Percentiles rank a stretch among this genome's conserved stretches.
Conservation (phyloP, 768 basidiomycete species). For the Hypsizygus marmoreus region DNA sequence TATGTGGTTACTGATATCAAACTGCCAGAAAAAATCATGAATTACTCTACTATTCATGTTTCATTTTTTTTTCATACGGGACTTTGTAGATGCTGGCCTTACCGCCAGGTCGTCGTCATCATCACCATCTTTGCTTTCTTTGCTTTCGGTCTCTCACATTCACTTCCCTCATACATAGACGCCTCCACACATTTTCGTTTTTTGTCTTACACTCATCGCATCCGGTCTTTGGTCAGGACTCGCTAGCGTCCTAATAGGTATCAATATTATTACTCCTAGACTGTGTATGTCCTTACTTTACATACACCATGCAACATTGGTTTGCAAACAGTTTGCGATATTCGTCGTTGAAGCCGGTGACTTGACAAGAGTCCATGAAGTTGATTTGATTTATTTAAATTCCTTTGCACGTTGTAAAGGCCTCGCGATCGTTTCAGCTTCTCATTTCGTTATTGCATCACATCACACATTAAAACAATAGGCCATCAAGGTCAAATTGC, state of each 20-base stretch:
- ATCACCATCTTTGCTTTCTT: constrained; percentile 13
- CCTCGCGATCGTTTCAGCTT: too few species aligned
- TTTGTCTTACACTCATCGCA: constrained; percentile 16
- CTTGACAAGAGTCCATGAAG: too few species aligned
- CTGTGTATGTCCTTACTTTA: constrained; percentile 17
- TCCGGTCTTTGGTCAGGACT: constrained; percentile 14
- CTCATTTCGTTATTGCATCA: too few species aligned
- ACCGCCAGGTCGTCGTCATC: constrained; percentile 14
- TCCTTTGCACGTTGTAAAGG: too few species aligned
- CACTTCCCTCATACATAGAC: constrained; percentile 24
- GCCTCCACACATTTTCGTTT: constrained; percentile 17
- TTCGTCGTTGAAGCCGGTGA: not conserved
- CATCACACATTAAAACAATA: too few species aligned
- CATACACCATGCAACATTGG: constrained; percentile 11
- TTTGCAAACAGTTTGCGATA: not conserved
- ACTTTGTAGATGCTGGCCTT: constrained; percentile 22
- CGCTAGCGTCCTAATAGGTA: constrained; percentile 22
- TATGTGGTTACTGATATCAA: constrained; percentile 1
- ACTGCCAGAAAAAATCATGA: constrained; percentile 28
- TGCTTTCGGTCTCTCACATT: constrained; percentile 25
- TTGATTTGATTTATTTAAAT: too few species aligned
- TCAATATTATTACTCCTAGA: constrained; percentile 25
- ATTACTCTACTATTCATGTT: constrained; percentile 15
- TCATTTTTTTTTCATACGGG: constrained; percentile 14
- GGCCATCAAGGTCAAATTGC: too few species aligned